These are phyloP conservation scores for Pseudogymnoascus verrucosus DNA, from an alignment of 2,329 filamentous ascomycete species.

Conservation along the genomic window DNA sequence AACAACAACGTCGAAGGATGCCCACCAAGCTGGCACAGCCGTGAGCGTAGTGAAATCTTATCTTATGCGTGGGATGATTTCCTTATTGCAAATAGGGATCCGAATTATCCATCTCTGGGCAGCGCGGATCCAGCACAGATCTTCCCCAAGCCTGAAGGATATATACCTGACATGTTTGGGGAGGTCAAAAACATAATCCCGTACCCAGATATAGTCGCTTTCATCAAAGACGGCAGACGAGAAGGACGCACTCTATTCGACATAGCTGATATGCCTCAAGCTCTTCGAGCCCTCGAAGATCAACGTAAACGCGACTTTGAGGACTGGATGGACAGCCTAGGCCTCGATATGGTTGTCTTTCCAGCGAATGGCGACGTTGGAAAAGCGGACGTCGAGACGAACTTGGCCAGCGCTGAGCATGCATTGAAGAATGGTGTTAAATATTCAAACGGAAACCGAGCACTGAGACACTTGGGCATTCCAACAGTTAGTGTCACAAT, in stretches of 20 bases:
- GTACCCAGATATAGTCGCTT: background rate
- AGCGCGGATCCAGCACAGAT: slow-evolving; percentile 18
- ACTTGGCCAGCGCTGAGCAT: slow-evolving; percentile 27
- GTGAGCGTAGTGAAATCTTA: slow-evolving; percentile 11
- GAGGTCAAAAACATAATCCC: background rate
- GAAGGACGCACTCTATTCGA: slow-evolving; percentile 29
- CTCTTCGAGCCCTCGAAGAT: slow-evolving; percentile 38
- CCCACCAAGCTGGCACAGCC: slow-evolving; percentile 9
- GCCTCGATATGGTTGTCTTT: slow-evolving; percentile 40
- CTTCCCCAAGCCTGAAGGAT: slow-evolving; percentile 11
- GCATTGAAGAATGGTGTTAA: slow-evolving; percentile 43
- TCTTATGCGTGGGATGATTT: slow-evolving; percentile 16
- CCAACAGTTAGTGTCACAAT: slow-evolving; percentile 47
- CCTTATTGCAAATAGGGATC: slow-evolving; percentile 11
- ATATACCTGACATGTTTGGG: background rate
- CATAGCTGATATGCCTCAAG: slow-evolving; percentile 34
- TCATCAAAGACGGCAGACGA: background rate
- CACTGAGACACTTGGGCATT: slow-evolving; percentile 45
- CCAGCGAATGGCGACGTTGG: slow-evolving; percentile 45
- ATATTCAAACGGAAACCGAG: slow-evolving; percentile 46
- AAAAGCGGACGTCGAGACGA: slow-evolving; percentile 37
- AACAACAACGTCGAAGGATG: background rate
- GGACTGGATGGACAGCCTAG: slow-evolving; percentile 38
- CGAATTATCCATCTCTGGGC: slow-evolving; percentile 10
- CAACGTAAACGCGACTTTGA: slow-evolving; percentile 42